Base-by-base conservation (phyloP, 1,284 basidiomycete species). In the Somion occarium region DNA sequence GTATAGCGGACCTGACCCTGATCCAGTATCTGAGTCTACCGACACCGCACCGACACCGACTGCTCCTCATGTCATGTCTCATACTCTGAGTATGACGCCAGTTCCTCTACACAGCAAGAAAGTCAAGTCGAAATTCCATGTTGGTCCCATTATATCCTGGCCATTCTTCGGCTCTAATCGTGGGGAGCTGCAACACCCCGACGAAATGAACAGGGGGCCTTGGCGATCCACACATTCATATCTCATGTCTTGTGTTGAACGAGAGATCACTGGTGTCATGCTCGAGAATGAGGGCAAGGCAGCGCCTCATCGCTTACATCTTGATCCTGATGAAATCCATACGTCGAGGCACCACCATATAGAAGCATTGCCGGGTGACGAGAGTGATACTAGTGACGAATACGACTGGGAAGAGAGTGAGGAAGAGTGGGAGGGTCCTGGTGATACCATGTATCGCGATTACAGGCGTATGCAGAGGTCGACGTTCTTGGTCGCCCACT, bases 131-230 rank as follows among this genome's bases (percentile, higher is more conserved):
- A 71, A 78, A 53, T 81, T 78, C 63, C 79, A 83, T 50, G 73
- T 91, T 38, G 88, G 88, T 1, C 84, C 85, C 5, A 91, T 91
- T 60, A 79, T 91, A 50, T 89, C 88, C 2, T 91, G 89, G 88
- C 85, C 88, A 1, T 91, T 91, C 73, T 91, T 91, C 64, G 88
- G 88, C 41, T 85, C 85, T 5, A 81, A 84, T 58, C 77, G 89
- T 30, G 88, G 88, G 25, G 82, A 86, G 51, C 74, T 89, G 19
- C 60, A 69, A 1, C 83, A 87, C 59, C 80, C 85, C 1, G 69
- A 73, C 20, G 85, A 88, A 58, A 73, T 91, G 39, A 74, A 88
- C 58, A 82, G 88, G 19, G 89, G 88, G 1, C 88, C 88, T 0
- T 91, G 86, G 85, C 53, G 72, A 2, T 74, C 74, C 2, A 76